phyloP scores from a whole-genome alignment of 805 yeast species.

The Candida ortonii region DNA sequence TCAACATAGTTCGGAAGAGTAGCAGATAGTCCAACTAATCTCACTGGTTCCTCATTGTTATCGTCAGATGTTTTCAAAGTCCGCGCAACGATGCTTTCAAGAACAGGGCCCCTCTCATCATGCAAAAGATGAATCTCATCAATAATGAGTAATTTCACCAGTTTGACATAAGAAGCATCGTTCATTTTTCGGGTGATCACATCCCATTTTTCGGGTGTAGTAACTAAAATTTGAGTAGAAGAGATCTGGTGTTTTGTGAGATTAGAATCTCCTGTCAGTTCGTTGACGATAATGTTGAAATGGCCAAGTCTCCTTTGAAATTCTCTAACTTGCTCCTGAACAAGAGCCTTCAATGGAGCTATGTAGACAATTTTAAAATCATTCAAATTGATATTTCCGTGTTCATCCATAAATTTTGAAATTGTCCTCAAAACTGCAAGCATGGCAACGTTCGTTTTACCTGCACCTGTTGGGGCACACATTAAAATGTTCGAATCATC shows the following conservation, averaged over 20 bases:
- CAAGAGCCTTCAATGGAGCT: conserved; percentile 92
- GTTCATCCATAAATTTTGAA: conserved; percentile 45
- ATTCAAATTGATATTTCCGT: conserved; percentile 50
- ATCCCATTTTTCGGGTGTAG: conserved; percentile 98
- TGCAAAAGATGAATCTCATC: conserved; percentile 93
- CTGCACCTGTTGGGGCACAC: conserved; percentile 99
- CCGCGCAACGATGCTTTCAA: conserved; percentile 84
- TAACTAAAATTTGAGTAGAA: conserved; percentile 78
- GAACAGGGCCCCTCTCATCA: conserved; percentile 92
- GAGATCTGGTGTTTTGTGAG: conserved; percentile 71
- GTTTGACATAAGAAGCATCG: conserved; percentile 60
- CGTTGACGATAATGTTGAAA: conserved; percentile 72
- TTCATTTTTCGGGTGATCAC: conserved; percentile 81
- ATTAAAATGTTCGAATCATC: conserved; percentile 69
- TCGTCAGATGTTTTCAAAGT: conserved; percentile 49
- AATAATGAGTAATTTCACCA: conserved; percentile 70
- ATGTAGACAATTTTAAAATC: conserved; percentile 79
- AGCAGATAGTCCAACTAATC: conserved; percentile 87
- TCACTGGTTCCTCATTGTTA: conserved; percentile 41
- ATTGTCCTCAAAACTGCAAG: conserved; percentile 67
- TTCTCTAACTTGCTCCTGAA: conserved; percentile 90
- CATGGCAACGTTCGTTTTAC: conserved; percentile 96
- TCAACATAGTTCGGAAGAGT: conserved; percentile 87
- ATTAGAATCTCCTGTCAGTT: conserved; percentile 86
- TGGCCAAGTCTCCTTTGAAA: conserved; percentile 65